Base-by-base conservation (phyloP, 352 stramenopile species). In the Discostella stelligera region DNA sequence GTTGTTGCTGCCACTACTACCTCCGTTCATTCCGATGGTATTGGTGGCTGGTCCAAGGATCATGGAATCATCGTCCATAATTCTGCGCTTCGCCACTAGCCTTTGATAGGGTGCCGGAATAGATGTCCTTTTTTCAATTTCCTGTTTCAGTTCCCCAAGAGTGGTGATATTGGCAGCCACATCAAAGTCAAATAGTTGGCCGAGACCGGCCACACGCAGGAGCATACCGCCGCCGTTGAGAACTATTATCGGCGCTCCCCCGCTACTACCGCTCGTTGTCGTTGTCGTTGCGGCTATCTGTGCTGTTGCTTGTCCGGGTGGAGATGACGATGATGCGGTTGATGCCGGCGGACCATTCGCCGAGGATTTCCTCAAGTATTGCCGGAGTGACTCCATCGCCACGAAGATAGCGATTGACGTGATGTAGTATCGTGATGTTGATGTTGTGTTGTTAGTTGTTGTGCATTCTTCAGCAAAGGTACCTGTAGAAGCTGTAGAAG, bases 121-220 rank as follows among this genome's bases (percentile, higher is more conserved):
- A 14, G 73, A 71, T 1, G 68, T 89, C 10, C 23, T 11, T 2
- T 67, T 16, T 46, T 74, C 41, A 39, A 90, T 79, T 49, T 75
- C 48, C 11, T 18, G 0, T 63, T 86, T 85, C 0, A 90, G 70
- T 7, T 88, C 70, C 0, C 21, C 66, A 3, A 90, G 55, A 44
- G 7, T 44, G 5, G 79, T 89, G 16, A 66, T 32, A 2, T 68
- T 73, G 2, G 79, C 44, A 62, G 68, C n/a, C 11, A 74, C 60
- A 20, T 73, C 41, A 16, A 90, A 30, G 49, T 77, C 77, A 41
- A 89, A 61, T 5, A 77, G 71, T 66, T 87, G 71, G n/a, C 84
- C 84, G 2, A 90, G 63, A 11, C 81, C 78, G 20, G 79, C 72
- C 4, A 90, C 62, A 7, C 80, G 70, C 1, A 90, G 78, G 1